A percentile compares a stretch with the other conserved stretches of the same genome.
Evolutionary conservation across 2,329 filamentous ascomycete species (phyloP).

Genomic region (Pseudocercospora pini-densiflorae): DNA sequence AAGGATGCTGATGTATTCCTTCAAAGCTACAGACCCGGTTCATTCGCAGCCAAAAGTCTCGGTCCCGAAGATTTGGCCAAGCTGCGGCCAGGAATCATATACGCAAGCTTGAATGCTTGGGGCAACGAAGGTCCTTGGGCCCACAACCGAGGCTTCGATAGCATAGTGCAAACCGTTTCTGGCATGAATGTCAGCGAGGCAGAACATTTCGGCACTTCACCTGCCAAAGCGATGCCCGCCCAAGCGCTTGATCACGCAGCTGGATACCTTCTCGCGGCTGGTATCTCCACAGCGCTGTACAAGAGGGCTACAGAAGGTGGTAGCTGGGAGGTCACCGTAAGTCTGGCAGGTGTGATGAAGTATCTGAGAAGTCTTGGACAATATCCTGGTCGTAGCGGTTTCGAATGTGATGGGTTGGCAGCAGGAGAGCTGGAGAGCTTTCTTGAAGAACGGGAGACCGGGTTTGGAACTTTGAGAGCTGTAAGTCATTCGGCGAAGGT

Average conservation of each 20-base stretch:
- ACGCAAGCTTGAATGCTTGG: conserved; percentile 60
- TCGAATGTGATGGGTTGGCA: conserved; percentile 41
- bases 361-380: conserved; percentile 62
- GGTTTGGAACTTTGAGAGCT: conserved; percentile 53
- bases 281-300: conserved; percentile 58
- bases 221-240: conserved; percentile 49
- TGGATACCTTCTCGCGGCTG: conserved; percentile 61
- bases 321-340: conserved; percentile 59
- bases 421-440: conserved; percentile 31
- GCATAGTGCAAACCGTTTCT: conserved; percentile 58
- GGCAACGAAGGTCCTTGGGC: conserved; percentile 54
- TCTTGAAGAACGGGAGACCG: conserved; percentile 52
- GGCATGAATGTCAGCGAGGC: conserved; percentile 63
- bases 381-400: conserved; percentile 51
- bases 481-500: conserved; percentile 56
- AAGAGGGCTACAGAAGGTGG: conserved; percentile 51
- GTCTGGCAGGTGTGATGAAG: conserved; percentile 60
- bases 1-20: conserved; percentile 49
- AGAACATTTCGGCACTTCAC: conserved; percentile 48
- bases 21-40: conserved; percentile 54
- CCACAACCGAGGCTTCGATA: conserved; percentile 58
- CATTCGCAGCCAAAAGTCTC: conserved; percentile 51
- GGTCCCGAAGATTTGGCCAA: conserved; percentile 44
- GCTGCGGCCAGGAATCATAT: conserved; percentile 52
- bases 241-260: conserved; percentile 62